Conservation (phyloP, 2,329 filamentous ascomycete genomes). For the Diaporthe longicolla region DNA sequence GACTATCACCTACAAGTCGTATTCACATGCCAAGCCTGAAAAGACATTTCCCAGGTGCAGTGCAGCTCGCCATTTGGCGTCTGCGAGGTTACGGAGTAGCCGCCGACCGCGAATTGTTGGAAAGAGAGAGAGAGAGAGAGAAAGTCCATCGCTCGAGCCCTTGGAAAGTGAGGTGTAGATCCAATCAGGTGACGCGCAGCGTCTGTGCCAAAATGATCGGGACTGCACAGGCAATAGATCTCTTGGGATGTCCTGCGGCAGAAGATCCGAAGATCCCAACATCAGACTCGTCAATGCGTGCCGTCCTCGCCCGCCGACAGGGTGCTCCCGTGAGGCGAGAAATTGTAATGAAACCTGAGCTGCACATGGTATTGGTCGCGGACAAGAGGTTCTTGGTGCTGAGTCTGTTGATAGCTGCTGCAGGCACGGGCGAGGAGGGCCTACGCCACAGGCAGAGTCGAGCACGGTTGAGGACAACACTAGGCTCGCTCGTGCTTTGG, state of each 20-base stretch:
- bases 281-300: slow-evolving; percentile 35
- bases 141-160: slow-evolving; percentile 6
- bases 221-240: slow-evolving; percentile 17
- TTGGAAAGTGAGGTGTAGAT: neutral
- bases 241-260: slow-evolving; percentile 29
- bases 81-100: slow-evolving; percentile 12
- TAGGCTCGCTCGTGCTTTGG: slow-evolving; percentile 19
- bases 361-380: neutral
- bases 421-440: neutral
- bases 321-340: neutral
- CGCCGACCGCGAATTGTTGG: slow-evolving; percentile 6
- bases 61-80: slow-evolving; percentile 12
- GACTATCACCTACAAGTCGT: slow-evolving; percentile 25
- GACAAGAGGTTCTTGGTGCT: neutral
- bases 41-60: slow-evolving; percentile 9
- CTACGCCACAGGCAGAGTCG: neutral
- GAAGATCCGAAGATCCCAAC: slow-evolving; percentile 27
- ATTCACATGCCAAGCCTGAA: slow-evolving; percentile 30
- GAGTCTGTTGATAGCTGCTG: neutral
- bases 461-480: neutral
- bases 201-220: slow-evolving; percentile 32
- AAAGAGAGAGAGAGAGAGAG: neutral
- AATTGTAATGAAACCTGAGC: slow-evolving; percentile 28
- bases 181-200: slow-evolving; percentile 33
- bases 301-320: slow-evolving; percentile 18